Base-by-base conservation (phyloP, 1,284 basidiomycete genomes). In the Schizopora paradoxa region DNA sequence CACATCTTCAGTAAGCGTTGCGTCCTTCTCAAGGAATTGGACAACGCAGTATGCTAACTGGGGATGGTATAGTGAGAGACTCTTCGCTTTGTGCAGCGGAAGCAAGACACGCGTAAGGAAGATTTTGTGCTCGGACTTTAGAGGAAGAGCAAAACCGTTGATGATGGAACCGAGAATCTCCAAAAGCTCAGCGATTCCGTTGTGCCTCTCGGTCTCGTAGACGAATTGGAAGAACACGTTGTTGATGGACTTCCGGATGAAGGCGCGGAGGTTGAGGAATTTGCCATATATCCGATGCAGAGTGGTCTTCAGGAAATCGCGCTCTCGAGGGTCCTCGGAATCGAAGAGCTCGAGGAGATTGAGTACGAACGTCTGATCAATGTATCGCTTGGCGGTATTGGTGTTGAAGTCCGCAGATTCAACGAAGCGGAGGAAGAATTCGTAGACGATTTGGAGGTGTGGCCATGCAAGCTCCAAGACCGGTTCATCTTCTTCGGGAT, bases 141-240 rank as follows among this genome's bases (percentile, higher is more conserved):
- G 79, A 19, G 96, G 96, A 4, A 99, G 69, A 2, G 95, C 96
- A 59, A 99, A 99, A 23, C 96, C 96, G 61, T 99, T 99, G 79
- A 99, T 99, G 69, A 99, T 99, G 21, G 95, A 98, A 2, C 96
- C 96, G 32, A 99, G 77, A 52, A 99, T 99, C 66, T 99, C 96
- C 51, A 99, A 76, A 35, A 99, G 77, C 66, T 99, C 96, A 33
- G 96, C 96, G 55, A 99, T 98, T 37, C 96, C 96, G 63, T 99
- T 99, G 74, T 99, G 95, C 39, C 96, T 81, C 64, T 99, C 96
- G 0, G 94, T 95, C 66, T 99, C 95, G 68, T 99, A 99, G 57
- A 99, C 79, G 71, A 99, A 99, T 63, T 95, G 86, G 78, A 96
- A 99, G 66, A 99, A 99, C 61, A 99, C 95, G 59, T 99, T 96